Base-by-base conservation (phyloP, 768 basidiomycete genomes). In the Russula brevipes region DNA sequence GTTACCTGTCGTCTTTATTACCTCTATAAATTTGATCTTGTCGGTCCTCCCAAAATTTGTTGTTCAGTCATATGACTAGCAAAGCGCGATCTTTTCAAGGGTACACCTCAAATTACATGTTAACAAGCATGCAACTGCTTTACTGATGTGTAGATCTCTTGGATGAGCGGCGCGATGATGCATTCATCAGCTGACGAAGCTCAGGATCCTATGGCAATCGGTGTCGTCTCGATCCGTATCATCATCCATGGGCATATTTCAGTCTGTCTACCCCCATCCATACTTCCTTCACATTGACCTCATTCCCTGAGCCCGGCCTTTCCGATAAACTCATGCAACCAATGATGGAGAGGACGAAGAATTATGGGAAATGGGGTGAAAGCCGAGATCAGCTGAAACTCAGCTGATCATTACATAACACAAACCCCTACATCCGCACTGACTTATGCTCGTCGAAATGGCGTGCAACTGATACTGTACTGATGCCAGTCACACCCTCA, bases 341-440 rank as follows among this genome's bases (percentile, higher is more conserved):
- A 53, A 46, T 53, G n/a, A 53, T 45, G 51, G 42, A 52, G 52
- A 17, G 14, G 10, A 16, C 51, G 41, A 53, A 9, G 24, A 45
- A 7, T 52, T 19, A 41, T 11, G 49, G 19, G 49, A 14, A 30
- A 9, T 39, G 17, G 5, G 17, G 38, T 12, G 45, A 46, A 36
- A 14, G 33, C 44, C 31, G 19, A 24, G 55, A 19, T 30, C 44
- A 35, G 36, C 44, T 46, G 16, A 52, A 8, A 24, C 38, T 17
- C 57, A 55, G 41, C 17, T 55, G 57, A 54, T 50, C 46, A 44
- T 59, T 64, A 64, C 33, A 19, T 59, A 54, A 41, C n/a, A 44
- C 7, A 10, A 47, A 16, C 58, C 17, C 39, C 54, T 16, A 46
- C 19, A 64, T 42, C 39, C 53, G 63, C 55, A 47, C 47, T 51